Evolutionary conservation across 2,329 filamentous ascomycete genomes (phyloP), one percentile per base, ranked within the genome.

Genomic region (Paecilomyces variotii): DNA sequence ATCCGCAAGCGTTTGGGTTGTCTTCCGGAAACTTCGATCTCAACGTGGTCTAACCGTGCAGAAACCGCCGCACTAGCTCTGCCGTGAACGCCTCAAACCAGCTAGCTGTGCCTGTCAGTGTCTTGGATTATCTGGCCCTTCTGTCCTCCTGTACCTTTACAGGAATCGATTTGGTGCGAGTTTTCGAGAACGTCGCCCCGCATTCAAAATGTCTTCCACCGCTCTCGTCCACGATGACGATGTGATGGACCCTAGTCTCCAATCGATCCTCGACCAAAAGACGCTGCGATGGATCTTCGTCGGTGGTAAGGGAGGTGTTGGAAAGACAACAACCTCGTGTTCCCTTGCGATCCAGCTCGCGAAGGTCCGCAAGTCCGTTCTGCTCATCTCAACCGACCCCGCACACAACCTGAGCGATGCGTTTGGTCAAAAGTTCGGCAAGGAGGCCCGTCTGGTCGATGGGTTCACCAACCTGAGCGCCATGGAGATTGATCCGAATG

Each of bases 401-500:
- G 94, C 94, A 56, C 94, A 99, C 83, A 99, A 99, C 79, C 83
- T 99, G 63, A 94, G 89, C 67, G 94, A 99, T 79, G 94, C 94
- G 61, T 99, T 99, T 78, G 91, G 90, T 66, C 93, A 99, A 78
- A 99, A 99, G 79, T 99, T 99, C 71, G 94, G 94, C 80, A 99
- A 99, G 82, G 94, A 99, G 77, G 94, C 94, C 57, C 87, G 91
- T 63, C 85, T 96, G 45, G 83, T 99, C 64, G 87, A 96, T 67
- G 94, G 94, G 66, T 97, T 96, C 71, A 85, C 87, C 34, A 97
- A 97, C 76, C 81, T 99, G 65, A 95, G 90, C 72, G 94, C 94
- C 62, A 99, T 99, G 94, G 94, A 99, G 78, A 97, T 99, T 68
- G 94, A 99, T 71, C 94, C 94, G 56, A 97, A 96, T 72, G 94